Evolutionary conservation across 305 asterid genomes (phyloP).

Genomic region (Solanum hybrid): DNA sequence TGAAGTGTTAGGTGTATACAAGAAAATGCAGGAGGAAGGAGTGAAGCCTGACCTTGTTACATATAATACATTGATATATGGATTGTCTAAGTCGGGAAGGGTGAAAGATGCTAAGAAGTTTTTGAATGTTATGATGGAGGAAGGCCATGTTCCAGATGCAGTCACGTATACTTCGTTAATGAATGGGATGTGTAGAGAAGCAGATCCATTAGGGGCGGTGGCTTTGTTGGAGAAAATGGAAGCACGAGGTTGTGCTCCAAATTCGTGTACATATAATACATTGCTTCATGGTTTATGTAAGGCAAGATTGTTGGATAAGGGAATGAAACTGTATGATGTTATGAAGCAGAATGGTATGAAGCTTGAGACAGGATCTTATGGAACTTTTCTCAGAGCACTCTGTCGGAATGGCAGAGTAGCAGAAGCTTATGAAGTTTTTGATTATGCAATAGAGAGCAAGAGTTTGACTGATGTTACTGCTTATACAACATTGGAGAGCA

Average conservation of each 20-base stretch:
- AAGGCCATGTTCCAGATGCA: slow-evolving; percentile 69
- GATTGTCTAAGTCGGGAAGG: slow-evolving; percentile 70
- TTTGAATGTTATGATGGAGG: slow-evolving; percentile 52
- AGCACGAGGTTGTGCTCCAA: slow-evolving; percentile 57
- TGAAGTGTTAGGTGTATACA: slow-evolving; percentile 62
- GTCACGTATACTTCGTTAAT: slow-evolving; percentile 83
- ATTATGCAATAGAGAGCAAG: slow-evolving; percentile 82
- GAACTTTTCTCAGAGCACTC: slow-evolving; percentile 61
- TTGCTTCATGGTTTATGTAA: slow-evolving; percentile 84
- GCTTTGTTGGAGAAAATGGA: slow-evolving; percentile 74
- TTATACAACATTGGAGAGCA: slow-evolving; percentile 65
- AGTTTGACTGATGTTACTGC: slow-evolving; percentile 72
- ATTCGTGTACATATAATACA: slow-evolving; percentile 78
- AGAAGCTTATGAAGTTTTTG: slow-evolving; percentile 79
- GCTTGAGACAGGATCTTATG: slow-evolving; percentile 76
- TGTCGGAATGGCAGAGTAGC: slow-evolving; percentile 79
- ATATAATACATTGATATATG: slow-evolving; percentile 71
- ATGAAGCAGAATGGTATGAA: slow-evolving; percentile 53
- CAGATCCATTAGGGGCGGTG: slow-evolving; percentile 63
- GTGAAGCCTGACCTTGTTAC: slow-evolving; percentile 74
- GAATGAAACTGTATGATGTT: slow-evolving; percentile 49
- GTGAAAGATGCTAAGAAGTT: slow-evolving; percentile 71
- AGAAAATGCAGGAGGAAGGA: slow-evolving; percentile 71
- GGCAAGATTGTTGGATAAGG: slow-evolving; percentile 60
- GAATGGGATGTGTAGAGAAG: slow-evolving; percentile 94